A percentile compares a stretch with the other conserved stretches of the same genome.
Evolutionary conservation across 345 rosid species (phyloP).

Genomic region (Rhizophora mangle): DNA sequence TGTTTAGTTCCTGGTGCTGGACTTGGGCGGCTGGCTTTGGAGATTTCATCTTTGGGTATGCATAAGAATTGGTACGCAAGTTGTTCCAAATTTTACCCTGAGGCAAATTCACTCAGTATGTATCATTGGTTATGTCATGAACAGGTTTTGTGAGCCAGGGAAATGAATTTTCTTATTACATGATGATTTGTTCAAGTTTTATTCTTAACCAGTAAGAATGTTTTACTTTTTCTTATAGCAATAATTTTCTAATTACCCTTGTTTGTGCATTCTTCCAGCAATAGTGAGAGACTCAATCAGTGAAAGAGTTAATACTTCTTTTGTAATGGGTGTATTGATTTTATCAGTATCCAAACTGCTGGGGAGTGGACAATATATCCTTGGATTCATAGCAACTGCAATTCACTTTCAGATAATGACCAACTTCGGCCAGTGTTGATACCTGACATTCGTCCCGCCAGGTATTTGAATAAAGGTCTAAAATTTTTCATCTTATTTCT

Average conservation of each 20-base stretch:
- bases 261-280: neutral
- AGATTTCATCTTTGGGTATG: conserved; percentile 89
- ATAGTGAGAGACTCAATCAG: neutral
- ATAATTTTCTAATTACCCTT: neutral
- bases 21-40: conserved; percentile 94
- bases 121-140: conserved; percentile 20
- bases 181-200: conserved; percentile 99
- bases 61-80: conserved; percentile 6
- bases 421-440: conserved; percentile 76
- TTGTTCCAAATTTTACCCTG: neutral
- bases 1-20: conserved; percentile 99
- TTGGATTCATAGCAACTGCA: conserved; percentile 97
- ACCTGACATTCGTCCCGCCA: conserved; percentile 96
- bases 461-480: conserved; percentile 40
- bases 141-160: conserved; percentile 98
- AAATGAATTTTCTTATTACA: conserved; percentile 97
- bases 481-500: neutral
- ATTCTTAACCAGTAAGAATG: conserved; percentile 81
- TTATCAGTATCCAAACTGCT: conserved; percentile 46
- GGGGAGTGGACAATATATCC: conserved; percentile 92
- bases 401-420: conserved; percentile 83
- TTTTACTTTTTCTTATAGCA: neutral
- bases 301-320: neutral
- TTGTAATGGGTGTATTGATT: conserved; percentile 9
- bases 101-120: neutral